Percentiles rank a stretch among this genome's conserved stretches.
These are phyloP conservation scores for Edaphochlamys debaryana DNA, from an alignment of 139 green algal genomes.

Conservation along the genomic window DNA sequence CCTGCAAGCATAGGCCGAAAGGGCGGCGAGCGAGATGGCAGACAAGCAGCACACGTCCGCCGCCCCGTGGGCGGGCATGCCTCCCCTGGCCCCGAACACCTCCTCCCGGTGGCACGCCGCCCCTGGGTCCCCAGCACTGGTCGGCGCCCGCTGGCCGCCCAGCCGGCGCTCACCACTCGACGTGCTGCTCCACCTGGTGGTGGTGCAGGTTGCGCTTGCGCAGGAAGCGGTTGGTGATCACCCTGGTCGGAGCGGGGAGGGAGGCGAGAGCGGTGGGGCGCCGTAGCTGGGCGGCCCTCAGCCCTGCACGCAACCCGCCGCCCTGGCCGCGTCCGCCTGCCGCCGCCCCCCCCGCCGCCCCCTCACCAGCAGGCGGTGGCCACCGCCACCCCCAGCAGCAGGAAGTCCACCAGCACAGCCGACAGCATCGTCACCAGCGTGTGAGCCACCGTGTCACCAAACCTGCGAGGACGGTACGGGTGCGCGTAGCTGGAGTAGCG, in stretches of 20 bases:
- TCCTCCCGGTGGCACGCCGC: no score
- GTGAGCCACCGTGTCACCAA: conserved; percentile 70
- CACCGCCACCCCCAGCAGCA: conserved; percentile 80
- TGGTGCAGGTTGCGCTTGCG: conserved; percentile 65
- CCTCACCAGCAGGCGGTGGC: conserved; percentile 90
- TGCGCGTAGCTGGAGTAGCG: no score
- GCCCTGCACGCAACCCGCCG: not conserved
- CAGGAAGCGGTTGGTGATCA: conserved; percentile 87
- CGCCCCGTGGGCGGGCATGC: not conserved
- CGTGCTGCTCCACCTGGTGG: conserved; percentile 89
- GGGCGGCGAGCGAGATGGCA: no score
- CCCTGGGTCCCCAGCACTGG: no score
- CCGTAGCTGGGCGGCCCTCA: no score
- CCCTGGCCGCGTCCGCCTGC: not conserved
- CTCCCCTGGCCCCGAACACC: not conserved
- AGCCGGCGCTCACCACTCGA: conserved; percentile 84
- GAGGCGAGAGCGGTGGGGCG: not conserved
- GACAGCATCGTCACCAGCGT: conserved; percentile 67
- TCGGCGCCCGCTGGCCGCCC: no score
- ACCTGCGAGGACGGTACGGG: conserved; percentile 73
- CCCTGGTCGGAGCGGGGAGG: conserved; percentile 51
- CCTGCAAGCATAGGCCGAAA: conserved; percentile 48
- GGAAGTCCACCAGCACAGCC: conserved; percentile 88
- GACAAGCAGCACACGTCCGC: no score
- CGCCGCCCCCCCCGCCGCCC: not conserved